phyloP scores from a whole-genome alignment of 257 asterid species.

The Avicennia marina region DNA sequence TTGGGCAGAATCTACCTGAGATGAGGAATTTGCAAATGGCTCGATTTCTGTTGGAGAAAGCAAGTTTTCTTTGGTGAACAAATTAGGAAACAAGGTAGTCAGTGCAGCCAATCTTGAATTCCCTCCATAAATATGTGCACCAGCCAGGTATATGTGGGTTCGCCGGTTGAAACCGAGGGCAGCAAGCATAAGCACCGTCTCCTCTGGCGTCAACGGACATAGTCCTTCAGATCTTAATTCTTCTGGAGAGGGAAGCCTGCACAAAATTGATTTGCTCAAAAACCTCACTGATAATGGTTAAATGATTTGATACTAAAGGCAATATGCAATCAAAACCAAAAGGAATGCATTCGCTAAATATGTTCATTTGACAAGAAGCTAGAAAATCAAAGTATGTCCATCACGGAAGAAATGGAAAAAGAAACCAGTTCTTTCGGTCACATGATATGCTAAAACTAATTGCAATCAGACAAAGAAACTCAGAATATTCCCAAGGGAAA shows the following conservation, averaged over 20 bases:
- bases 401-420: too few relatives aligned
- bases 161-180: constrained; percentile 88
- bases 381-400: too few relatives aligned
- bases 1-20: constrained; percentile 61
- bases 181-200: constrained; percentile 93
- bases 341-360: too few relatives aligned
- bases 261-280: too few relatives aligned
- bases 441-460: too few relatives aligned
- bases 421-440: too few relatives aligned
- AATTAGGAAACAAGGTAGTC: constrained; percentile 84
- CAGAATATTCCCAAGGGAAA: neutral
- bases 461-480: too few relatives aligned
- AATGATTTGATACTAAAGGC: too few relatives aligned
- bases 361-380: too few relatives aligned
- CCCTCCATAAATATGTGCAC: constrained; percentile 96
- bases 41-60: constrained; percentile 76
- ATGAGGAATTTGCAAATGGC: constrained; percentile 75
- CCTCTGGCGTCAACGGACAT: constrained; percentile 99
- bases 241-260: constrained; percentile 78
- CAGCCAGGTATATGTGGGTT: constrained; percentile 85
- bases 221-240: constrained; percentile 63
- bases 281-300: too few relatives aligned
- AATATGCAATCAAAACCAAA: too few relatives aligned
- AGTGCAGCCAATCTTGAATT: constrained; percentile 72
- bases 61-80: constrained; percentile 85